A percentile compares a stretch with the other conserved stretches of the same genome.
phyloP scores from a whole-genome alignment of 2,329 filamentous ascomycete species.

The Paraphoma chrysanthemicola region DNA sequence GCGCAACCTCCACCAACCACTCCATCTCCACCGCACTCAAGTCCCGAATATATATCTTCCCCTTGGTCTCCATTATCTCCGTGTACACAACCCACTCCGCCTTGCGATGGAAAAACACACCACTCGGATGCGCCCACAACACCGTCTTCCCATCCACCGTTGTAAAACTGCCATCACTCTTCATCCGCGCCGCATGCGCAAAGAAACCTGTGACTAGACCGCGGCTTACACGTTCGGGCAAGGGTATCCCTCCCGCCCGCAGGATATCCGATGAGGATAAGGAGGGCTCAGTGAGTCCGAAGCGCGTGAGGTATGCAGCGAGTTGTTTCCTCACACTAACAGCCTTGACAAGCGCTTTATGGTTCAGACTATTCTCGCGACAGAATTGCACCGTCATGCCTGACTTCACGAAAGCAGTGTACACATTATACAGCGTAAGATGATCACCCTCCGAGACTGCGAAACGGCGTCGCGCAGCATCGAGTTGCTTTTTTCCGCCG shows the following conservation, averaged over 20 bases:
- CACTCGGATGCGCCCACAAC: slow-evolving; percentile 88
- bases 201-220: slow-evolving; percentile 93
- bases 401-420: slow-evolving; percentile 82
- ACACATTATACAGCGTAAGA: slow-evolving; percentile 90
- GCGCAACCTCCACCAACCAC: slow-evolving; percentile 91
- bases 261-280: slow-evolving; percentile 52
- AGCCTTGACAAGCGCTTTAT: slow-evolving; percentile 80
- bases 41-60: slow-evolving; percentile 89
- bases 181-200: slow-evolving; percentile 91
- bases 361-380: slow-evolving; percentile 85
- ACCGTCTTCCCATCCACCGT: slow-evolving; percentile 81
- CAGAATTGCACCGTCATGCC: slow-evolving; percentile 86
- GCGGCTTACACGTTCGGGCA: slow-evolving; percentile 77
- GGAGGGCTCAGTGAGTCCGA: slow-evolving; percentile 68
- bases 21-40: slow-evolving; percentile 90
- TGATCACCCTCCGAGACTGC: slow-evolving; percentile 94
- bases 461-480: slow-evolving; percentile 79
- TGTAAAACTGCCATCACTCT: slow-evolving; percentile 86
- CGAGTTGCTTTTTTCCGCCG: slow-evolving; percentile 75
- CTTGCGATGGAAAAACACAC: slow-evolving; percentile 94
- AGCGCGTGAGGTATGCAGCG: slow-evolving; percentile 84
- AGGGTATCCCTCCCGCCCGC: slow-evolving; percentile 53
- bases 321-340: slow-evolving; percentile 88
- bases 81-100: slow-evolving; percentile 97
- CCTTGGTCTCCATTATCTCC: slow-evolving; percentile 86